Conservation (phyloP, 2,329 filamentous ascomycete species). For the Chaetoscypha palmicola region DNA sequence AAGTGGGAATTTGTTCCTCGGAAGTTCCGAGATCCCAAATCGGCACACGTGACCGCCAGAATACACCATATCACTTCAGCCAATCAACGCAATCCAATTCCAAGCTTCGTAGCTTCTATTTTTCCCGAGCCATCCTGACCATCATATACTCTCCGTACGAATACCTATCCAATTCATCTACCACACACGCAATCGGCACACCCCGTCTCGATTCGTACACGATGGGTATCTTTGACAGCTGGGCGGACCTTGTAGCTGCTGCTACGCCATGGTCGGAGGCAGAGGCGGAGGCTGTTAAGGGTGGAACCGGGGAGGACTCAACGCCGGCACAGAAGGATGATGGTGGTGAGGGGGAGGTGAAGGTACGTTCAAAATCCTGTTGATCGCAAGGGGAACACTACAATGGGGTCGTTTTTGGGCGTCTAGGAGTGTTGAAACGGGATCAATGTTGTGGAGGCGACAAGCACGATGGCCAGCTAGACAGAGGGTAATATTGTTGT, state of each 20-base stretch:
- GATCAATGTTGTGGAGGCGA: too few species aligned
- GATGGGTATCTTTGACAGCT: conserved; percentile 63
- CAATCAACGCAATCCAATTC: conserved; percentile 27
- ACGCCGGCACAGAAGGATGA: conserved; percentile 45
- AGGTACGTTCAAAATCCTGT: too few species aligned
- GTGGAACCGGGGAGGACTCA: conserved; percentile 52
- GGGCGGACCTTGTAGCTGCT: conserved; percentile 57
- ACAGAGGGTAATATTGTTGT: too few species aligned
- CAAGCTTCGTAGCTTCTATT: conserved; percentile 13
- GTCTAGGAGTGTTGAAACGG: too few species aligned
- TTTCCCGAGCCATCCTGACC: conserved; percentile 10
- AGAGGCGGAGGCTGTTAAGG: conserved; percentile 49
- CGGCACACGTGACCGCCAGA: too few species aligned
- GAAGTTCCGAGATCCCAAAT: too few species aligned
- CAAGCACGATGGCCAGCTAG: too few species aligned
- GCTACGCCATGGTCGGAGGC: conserved; percentile 58
- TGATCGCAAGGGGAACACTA: too few species aligned
- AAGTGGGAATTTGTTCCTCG: too few species aligned
- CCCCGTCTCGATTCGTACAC: neutral
- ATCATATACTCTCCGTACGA: neutral
- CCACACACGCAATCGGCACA: conserved; percentile 1
- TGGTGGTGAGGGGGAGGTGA: conserved; percentile 36
- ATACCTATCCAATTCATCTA: conserved; percentile 2
- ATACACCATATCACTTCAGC: conserved; percentile 10
- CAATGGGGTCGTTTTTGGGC: neutral